Evolutionary conservation across 257 asterid species (phyloP).

Genomic region (Scutellaria galericulata): DNA sequence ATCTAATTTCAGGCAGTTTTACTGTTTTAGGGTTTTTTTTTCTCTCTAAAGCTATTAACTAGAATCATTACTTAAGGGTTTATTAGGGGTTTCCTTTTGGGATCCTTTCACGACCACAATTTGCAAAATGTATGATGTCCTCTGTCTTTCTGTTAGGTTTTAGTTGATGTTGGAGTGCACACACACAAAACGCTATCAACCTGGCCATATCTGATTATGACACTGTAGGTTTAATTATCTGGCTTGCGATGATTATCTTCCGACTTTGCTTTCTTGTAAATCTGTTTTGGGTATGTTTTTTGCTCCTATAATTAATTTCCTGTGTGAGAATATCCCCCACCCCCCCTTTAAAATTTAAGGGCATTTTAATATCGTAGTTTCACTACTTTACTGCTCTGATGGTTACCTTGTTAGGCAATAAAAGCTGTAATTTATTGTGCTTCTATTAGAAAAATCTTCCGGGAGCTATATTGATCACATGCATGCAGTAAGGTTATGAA

Average conservation of each 20-base stretch:
- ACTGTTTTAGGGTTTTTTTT: neutral
- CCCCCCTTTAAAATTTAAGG: neutral
- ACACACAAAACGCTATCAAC: neutral
- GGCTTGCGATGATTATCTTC: conserved; percentile 13
- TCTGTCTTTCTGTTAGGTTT: conserved; percentile 8
- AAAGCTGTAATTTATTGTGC: conserved; percentile 9
- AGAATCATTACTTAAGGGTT: conserved; percentile 19
- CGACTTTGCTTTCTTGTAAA: conserved; percentile 18
- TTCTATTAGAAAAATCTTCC: neutral
- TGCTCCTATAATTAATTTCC: neutral
- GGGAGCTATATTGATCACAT: conserved; percentile 24
- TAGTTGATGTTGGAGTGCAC: neutral
- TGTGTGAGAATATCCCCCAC: neutral
- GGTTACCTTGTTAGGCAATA: conserved; percentile 2
- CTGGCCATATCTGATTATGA: conserved; percentile 12
- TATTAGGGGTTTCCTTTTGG: neutral
- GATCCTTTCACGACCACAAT: neutral
- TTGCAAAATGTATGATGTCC: neutral
- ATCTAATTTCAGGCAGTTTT: neutral
- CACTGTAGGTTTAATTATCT: neutral
- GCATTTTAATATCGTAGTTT: neutral
- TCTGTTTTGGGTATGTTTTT: conserved; percentile 1
- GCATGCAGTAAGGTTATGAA: conserved; percentile 13
- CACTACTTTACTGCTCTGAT: conserved; percentile 4
- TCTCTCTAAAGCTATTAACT: neutral